Conservation (phyloP, 1,284 basidiomycete genomes). For the Cutaneotrichosporon sp. region DNA sequence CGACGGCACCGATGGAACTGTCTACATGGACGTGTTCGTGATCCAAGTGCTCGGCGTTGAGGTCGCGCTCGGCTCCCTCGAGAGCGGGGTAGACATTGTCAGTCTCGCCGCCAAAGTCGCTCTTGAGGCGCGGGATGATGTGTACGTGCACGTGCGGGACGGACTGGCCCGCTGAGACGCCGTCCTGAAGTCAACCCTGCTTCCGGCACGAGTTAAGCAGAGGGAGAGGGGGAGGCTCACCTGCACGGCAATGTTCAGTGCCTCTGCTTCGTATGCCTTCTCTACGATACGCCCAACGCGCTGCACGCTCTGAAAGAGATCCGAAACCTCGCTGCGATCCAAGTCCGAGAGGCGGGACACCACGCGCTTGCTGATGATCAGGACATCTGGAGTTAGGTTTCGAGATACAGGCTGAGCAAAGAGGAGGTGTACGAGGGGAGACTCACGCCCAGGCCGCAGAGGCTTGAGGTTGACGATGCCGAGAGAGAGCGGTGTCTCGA, state of each 20-base stretch:
- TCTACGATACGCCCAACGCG: slow-evolving; percentile 52
- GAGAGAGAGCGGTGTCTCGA: slow-evolving; percentile 65
- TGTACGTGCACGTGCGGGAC: slow-evolving; percentile 91
- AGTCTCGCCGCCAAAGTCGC: slow-evolving; percentile 61
- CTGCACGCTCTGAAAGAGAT: slow-evolving; percentile 74
- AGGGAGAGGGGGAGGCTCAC: slow-evolving; percentile 52
- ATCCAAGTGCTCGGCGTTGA: slow-evolving; percentile 18
- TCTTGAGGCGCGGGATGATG: slow-evolving; percentile 70
- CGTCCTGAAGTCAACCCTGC: slow-evolving; percentile 63
- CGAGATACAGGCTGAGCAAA: too few relatives aligned
- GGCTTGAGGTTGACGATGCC: slow-evolving; percentile 92
- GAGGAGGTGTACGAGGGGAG: not conserved
- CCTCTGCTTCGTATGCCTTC: slow-evolving; percentile 53
- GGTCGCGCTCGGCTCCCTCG: slow-evolving; percentile 62
- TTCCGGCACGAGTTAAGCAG: not conserved
- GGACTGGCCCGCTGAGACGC: slow-evolving; percentile 77
- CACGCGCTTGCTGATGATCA: slow-evolving; percentile 74
- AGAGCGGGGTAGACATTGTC: slow-evolving; percentile 77
- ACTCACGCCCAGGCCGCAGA: slow-evolving; percentile 85
- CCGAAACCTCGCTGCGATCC: slow-evolving; percentile 65
- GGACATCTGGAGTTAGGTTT: slow-evolving; percentile 64
- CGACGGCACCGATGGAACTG: not conserved
- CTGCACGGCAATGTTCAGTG: slow-evolving; percentile 78
- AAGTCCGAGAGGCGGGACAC: slow-evolving; percentile 76
- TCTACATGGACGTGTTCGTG: not conserved